Conservation (phyloP, 106 monocot genomes). For the Dendrobium catenatum region DNA sequence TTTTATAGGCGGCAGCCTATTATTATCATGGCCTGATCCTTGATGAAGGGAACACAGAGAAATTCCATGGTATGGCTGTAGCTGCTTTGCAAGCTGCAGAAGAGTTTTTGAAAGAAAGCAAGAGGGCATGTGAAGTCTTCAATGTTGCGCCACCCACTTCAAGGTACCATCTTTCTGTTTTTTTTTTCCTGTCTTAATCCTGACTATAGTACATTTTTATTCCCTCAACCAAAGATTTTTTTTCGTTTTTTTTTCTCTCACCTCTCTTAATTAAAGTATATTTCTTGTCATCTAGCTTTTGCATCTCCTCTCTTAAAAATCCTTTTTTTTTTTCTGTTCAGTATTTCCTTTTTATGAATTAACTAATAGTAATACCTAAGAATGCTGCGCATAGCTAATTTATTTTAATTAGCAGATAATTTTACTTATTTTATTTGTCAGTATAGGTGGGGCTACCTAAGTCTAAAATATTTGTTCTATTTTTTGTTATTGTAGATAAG, state of each 20-base stretch:
- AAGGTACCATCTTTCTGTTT: conserved; percentile 19
- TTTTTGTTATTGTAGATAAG: too few relatives aligned
- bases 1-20: conserved; percentile 47
- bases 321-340: neutral
- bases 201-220: neutral
- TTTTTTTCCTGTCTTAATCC: neutral
- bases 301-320: neutral
- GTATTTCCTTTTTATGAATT: neutral
- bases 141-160: conserved; percentile 35
- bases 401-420: neutral
- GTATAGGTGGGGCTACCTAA: too few relatives aligned
- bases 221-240: neutral
- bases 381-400: neutral
- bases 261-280: neutral
- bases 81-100: conserved; percentile 53
- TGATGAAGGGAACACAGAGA: conserved; percentile 50
- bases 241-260: neutral
- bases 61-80: conserved; percentile 40
- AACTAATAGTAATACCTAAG: neutral
- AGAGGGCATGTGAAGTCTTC: conserved; percentile 35
- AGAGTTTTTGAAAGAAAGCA: conserved; percentile 51
- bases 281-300: neutral
- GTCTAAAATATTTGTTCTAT: too few relatives aligned
- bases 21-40: conserved; percentile 64
- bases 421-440: neutral